phyloP scores from a whole-genome alignment of 805 yeast species.

The Candida insectorum region DNA sequence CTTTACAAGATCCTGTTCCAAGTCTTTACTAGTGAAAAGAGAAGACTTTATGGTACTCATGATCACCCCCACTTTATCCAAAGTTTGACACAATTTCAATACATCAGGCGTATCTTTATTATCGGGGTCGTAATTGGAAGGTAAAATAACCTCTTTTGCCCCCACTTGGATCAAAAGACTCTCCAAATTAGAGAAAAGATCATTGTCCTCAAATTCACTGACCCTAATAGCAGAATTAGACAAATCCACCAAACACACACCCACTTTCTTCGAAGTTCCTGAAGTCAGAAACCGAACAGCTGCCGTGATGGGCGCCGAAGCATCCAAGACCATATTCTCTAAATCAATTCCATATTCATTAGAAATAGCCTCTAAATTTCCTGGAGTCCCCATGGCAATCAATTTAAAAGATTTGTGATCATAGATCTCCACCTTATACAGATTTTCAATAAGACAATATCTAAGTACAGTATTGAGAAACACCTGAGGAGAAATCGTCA shows the following conservation, averaged over 20 bases:
- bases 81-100: constrained; percentile 62
- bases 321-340: constrained; percentile 61
- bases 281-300: constrained; percentile 33
- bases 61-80: constrained; percentile 72
- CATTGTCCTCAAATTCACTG: constrained; percentile 82
- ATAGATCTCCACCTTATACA: constrained; percentile 78
- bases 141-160: constrained; percentile 77
- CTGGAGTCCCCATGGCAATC: constrained; percentile 75
- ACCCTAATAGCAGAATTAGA: constrained; percentile 64
- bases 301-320: constrained; percentile 39
- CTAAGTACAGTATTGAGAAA: constrained; percentile 59
- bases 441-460: constrained; percentile 64
- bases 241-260: constrained; percentile 77
- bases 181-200: constrained; percentile 81
- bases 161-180: constrained; percentile 84
- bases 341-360: constrained; percentile 35
- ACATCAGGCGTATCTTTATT: constrained; percentile 49
- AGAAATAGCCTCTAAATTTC: constrained; percentile 62
- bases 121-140: constrained; percentile 34
- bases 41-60: constrained; percentile 56
- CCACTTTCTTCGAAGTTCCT: constrained; percentile 51
- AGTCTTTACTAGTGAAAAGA: constrained; percentile 61
- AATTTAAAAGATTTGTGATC: constrained; percentile 57
- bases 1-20: constrained; percentile 75
- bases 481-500: constrained; percentile 76